Conservation (phyloP, 2,329 filamentous ascomycete species). For the Herpotrichia juniperi region DNA sequence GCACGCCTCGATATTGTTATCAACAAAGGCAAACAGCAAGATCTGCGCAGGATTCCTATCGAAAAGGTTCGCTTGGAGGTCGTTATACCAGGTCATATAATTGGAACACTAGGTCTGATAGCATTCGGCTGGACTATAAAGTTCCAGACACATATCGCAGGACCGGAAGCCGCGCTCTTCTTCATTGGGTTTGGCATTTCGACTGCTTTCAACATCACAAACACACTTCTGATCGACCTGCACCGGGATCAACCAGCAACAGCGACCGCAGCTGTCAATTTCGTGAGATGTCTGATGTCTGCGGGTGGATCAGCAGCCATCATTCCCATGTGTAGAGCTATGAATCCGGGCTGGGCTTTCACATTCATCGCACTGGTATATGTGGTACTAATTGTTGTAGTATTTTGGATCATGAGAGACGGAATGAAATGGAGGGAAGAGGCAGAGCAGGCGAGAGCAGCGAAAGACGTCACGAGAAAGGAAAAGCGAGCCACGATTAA, state of each 20-base stretch:
- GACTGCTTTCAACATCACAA: constrained; percentile 54
- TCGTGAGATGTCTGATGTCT: constrained; percentile 44
- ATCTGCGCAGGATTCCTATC: constrained; percentile 60
- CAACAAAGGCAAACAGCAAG: constrained; percentile 62
- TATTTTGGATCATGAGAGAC: constrained; percentile 38
- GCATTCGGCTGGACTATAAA: constrained; percentile 52
- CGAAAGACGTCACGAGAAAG: neutral
- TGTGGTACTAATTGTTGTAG: constrained; percentile 27
- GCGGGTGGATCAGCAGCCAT: constrained; percentile 47
- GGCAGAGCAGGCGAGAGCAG: constrained; percentile 15
- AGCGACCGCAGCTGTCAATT: constrained; percentile 47
- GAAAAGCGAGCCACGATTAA: neutral
- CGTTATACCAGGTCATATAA: constrained; percentile 43
- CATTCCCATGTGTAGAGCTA: constrained; percentile 48
- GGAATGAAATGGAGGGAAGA: constrained; percentile 39
- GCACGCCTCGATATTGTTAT: constrained; percentile 65
- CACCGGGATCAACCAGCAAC: constrained; percentile 48
- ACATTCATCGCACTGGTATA: constrained; percentile 48
- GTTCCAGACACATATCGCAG: constrained; percentile 44
- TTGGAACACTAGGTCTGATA: constrained; percentile 40
- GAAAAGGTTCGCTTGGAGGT: constrained; percentile 52
- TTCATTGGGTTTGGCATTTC: constrained; percentile 62
- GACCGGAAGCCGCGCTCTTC: constrained; percentile 55
- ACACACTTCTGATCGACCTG: constrained; percentile 54
- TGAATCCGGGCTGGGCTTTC: constrained; percentile 54